Conservation (phyloP, 306 rosid species). For the Cicer arietinum region DNA sequence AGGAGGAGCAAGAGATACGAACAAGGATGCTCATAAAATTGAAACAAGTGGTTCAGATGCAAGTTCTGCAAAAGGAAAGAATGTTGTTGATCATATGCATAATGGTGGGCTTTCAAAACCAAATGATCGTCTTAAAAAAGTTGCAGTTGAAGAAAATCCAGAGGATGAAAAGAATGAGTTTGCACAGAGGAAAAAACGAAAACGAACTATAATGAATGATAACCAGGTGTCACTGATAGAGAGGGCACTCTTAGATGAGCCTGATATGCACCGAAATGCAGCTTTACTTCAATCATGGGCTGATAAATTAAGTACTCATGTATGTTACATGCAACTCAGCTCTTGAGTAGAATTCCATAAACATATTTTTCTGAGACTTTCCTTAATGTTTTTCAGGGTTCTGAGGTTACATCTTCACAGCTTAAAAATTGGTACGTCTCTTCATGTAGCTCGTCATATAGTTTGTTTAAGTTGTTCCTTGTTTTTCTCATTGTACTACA, state of each 20-base stretch:
- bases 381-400: slow-evolving; percentile 73
- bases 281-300: slow-evolving; percentile 79
- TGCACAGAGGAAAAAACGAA: slow-evolving; percentile 77
- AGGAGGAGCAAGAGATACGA: slow-evolving; percentile 55
- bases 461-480: slow-evolving; percentile 22
- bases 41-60: slow-evolving; percentile 93
- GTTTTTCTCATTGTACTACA: slow-evolving; percentile 16
- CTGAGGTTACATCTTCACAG: slow-evolving; percentile 84
- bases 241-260: slow-evolving; percentile 81
- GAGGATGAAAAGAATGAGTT: slow-evolving; percentile 77
- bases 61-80: slow-evolving; percentile 75
- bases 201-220: slow-evolving; percentile 92
- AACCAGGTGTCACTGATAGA: slow-evolving; percentile 70
- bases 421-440: slow-evolving; percentile 82
- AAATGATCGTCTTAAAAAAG: slow-evolving; percentile 51
- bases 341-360: slow-evolving; percentile 26
- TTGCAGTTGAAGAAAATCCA: slow-evolving; percentile 57
- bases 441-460: background rate
- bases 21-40: slow-evolving; percentile 71
- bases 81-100: slow-evolving; percentile 56
- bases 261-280: slow-evolving; percentile 93
- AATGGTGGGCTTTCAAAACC: slow-evolving; percentile 60
- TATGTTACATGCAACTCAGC: slow-evolving; percentile 54
- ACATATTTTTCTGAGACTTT: slow-evolving; percentile 46
- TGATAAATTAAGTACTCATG: slow-evolving; percentile 73